phyloP scores from a whole-genome alignment of 2,329 filamentous ascomycete species.

The Xylariomycetidae sp. region DNA sequence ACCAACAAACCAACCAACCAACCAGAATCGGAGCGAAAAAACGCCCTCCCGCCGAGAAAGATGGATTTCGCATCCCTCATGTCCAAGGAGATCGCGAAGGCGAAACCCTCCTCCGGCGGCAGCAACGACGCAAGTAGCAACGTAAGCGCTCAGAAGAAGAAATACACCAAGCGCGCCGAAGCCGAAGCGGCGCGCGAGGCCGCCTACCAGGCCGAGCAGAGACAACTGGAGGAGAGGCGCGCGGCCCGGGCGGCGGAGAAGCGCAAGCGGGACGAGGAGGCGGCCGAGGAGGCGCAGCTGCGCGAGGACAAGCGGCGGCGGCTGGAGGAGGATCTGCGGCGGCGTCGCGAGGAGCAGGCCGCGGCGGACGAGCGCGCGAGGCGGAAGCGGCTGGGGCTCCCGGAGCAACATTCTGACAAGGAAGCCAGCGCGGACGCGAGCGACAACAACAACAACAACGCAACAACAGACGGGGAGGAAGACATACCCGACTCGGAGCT shows the following conservation, averaged over 20 bases:
- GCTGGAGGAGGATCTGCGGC: slow-evolving; percentile 75
- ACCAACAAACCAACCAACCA: slow-evolving; percentile 1
- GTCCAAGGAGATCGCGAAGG: slow-evolving; percentile 85
- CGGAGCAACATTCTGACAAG: slow-evolving; percentile 54
- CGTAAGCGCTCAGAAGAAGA: slow-evolving; percentile 44
- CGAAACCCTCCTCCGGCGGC: slow-evolving; percentile 43
- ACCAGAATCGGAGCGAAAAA: background rate
- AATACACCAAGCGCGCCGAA: slow-evolving; percentile 82
- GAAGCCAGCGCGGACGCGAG: slow-evolving; percentile 38
- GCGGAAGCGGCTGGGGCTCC: slow-evolving; percentile 74
- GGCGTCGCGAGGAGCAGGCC: slow-evolving; percentile 66
- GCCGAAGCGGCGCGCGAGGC: slow-evolving; percentile 76
- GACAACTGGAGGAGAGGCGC: slow-evolving; percentile 66
- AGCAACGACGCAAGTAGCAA: slow-evolving; percentile 7
- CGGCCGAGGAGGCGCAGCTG: slow-evolving; percentile 60
- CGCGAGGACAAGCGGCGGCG: slow-evolving; percentile 78
- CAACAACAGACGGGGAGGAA: slow-evolving; percentile 44
- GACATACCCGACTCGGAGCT: slow-evolving; percentile 72
- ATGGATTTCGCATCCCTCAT: slow-evolving; percentile 98
- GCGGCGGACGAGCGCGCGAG: slow-evolving; percentile 67
- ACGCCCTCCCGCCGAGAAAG: slow-evolving; percentile 17
- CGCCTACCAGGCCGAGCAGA: slow-evolving; percentile 78
- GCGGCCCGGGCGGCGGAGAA: slow-evolving; percentile 68
- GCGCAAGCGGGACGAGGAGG: slow-evolving; percentile 85
- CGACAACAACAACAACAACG: slow-evolving; percentile 36